Evolutionary conservation across 2,329 filamentous ascomycete species (phyloP), one percentile per base, ranked within the genome.

Genomic region (Bipolaris cookei): DNA sequence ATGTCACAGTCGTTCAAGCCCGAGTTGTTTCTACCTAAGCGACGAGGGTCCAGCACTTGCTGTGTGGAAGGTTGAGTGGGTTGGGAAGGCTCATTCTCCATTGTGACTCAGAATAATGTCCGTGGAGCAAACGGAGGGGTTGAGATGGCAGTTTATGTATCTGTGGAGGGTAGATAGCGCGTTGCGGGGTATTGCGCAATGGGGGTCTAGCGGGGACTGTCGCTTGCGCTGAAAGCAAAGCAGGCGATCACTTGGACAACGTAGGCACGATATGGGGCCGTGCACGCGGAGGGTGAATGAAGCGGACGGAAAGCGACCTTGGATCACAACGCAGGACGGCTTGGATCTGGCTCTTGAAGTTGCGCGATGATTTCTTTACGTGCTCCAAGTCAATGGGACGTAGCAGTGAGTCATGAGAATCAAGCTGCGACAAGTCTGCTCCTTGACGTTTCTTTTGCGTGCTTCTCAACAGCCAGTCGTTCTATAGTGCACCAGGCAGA

Each of bases 1-100:
- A 95, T 85, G 74, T 97, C 93, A 63, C 90, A 85, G 65, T 93
- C 89, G 51, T 85, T 89, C 59, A 97, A 87, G 54, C 91, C 91
- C 38, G 91, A 95, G 73, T 91, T 90, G 76, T 91, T 90, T 73
- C 89, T 84, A 54, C 92, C 92, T 60, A 90, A 75, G 52, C 92
- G 88, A 61, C 92, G 86, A 38, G 92, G 91, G 74, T 97, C 92
- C 63, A 92, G 80, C 69, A 90, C 86, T 72, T 87, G 88, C 74
- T 96, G 92, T 14, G 92, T 96, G 54, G 89, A 88, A 58, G 80
- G 82, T 62, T 86, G 84, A 8, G 85, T 87, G 18, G 77, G 78
- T 57, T 82, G 56, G 63, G 63, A 60, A 14, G 73, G 54, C 20
- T 63, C 59, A 3, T 59, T 57, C 16, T 56, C 61, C 66, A 70